Conservation (phyloP, 768 basidiomycete species). For the Podaxis sp. region DNA sequence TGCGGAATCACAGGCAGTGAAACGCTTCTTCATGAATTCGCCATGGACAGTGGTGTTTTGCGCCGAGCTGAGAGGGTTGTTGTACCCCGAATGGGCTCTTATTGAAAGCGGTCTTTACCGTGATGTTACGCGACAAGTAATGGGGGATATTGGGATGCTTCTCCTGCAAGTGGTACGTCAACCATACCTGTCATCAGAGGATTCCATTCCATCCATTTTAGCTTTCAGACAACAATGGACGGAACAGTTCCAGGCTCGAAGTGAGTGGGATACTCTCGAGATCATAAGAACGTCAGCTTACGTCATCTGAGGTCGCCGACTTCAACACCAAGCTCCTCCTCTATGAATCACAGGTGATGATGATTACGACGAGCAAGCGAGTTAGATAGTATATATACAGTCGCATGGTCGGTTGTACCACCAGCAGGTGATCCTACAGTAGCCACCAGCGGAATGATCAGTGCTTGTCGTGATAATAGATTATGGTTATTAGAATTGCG, state of each 20-base stretch:
- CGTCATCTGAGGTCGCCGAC: background rate
- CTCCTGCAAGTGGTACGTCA: constrained; percentile 22
- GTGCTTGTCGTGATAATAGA: background rate
- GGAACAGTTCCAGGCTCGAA: background rate
- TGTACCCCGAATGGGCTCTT: background rate
- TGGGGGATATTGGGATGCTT: constrained; percentile 23
- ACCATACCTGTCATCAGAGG: background rate
- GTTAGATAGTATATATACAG: background rate
- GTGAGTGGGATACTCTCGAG: background rate
- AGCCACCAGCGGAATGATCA: background rate
- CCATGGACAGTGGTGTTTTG: constrained; percentile 53
- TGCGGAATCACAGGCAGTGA: constrained; percentile 5
- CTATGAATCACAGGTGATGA: constrained; percentile 8
- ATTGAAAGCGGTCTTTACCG: constrained; percentile 22
- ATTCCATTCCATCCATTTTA: background rate
- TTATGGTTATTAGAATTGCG: no score
- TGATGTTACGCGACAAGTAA: constrained; percentile 29
- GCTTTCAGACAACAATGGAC: constrained; percentile 2
- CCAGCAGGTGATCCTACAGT: background rate
- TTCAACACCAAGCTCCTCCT: constrained; percentile 1
- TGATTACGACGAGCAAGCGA: background rate
- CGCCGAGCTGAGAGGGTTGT: constrained; percentile 35
- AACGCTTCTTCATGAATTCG: constrained; percentile 25
- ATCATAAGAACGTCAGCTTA: background rate
- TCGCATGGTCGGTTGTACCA: background rate